phyloP scores from a whole-genome alignment of 1,139 yeast species.

The Protomyces lactucae-debilis region DNA sequence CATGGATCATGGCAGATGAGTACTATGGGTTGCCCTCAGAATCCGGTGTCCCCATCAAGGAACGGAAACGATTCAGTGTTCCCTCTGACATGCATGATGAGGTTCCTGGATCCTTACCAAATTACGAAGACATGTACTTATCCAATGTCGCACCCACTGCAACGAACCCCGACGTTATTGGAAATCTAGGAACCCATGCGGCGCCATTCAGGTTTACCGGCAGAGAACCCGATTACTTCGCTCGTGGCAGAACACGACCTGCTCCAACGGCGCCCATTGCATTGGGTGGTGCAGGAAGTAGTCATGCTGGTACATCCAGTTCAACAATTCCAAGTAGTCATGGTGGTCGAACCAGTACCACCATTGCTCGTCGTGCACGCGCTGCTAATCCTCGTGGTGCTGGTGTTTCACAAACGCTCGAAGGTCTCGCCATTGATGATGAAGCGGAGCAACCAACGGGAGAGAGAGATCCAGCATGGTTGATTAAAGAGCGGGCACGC shows the following conservation, averaged over 20 bases:
- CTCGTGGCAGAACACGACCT: slow-evolving; percentile 2
- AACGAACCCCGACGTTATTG: slow-evolving; percentile 3
- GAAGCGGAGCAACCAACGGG: neutral
- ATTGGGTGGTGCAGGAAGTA: neutral
- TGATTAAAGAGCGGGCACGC: neutral
- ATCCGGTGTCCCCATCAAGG: slow-evolving; percentile 12
- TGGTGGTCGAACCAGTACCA: neutral
- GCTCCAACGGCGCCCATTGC: neutral
- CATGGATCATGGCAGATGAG: slow-evolving; percentile 25
- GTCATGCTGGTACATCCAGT: neutral
- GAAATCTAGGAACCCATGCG: slow-evolving; percentile 13
- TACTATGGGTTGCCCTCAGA: slow-evolving; percentile 20
- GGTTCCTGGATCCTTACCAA: slow-evolving; percentile 20
- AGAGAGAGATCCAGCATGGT: neutral
- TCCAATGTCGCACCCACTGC: slow-evolving; percentile 4
- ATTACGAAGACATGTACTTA: slow-evolving; percentile 19
- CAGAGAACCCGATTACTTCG: slow-evolving; percentile 22
- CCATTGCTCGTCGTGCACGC: neutral
- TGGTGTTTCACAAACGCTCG: neutral
- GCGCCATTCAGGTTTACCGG: slow-evolving; percentile 21
- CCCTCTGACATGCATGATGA: slow-evolving; percentile 14
- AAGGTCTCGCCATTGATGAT: neutral
- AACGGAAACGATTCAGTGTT: slow-evolving; percentile 9
- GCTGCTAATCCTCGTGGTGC: neutral
- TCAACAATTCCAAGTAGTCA: neutral